Evolutionary conservation across 1,139 yeast genomes (phyloP).

Genomic region (Taphrina wiesneri): DNA sequence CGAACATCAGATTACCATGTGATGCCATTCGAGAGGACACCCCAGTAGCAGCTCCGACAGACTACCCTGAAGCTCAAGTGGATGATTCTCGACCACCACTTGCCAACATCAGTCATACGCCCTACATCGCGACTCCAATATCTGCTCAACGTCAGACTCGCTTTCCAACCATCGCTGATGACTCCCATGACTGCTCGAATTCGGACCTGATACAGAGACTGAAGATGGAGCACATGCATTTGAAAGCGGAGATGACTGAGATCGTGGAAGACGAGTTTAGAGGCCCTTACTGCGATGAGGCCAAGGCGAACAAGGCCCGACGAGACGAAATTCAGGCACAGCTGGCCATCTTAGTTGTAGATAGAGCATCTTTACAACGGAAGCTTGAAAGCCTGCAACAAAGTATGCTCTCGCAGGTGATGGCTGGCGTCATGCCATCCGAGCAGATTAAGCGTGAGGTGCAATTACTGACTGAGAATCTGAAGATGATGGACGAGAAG

Average conservation of each 20-base stretch:
- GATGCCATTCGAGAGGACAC: background rate
- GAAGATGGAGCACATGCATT: conserved; percentile 9
- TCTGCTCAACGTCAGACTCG: background rate
- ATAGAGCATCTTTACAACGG: background rate
- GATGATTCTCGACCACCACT: background rate
- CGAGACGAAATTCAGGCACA: conserved; percentile 1
- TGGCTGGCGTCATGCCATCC: conserved; percentile 14
- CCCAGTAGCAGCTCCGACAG: background rate
- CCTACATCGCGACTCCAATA: background rate
- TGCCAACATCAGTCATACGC: background rate
- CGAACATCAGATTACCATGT: background rate
- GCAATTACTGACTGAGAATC: background rate
- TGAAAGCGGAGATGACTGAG: conserved; percentile 23
- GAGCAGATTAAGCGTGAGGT: conserved; percentile 16
- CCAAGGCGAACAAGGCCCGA: background rate
- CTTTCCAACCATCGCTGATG: background rate
- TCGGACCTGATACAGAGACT: background rate
- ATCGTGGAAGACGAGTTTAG: conserved; percentile 15
- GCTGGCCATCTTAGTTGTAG: background rate
- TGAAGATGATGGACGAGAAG: conserved; percentile 2
- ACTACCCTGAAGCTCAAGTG: background rate
- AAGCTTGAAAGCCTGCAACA: conserved; percentile 2
- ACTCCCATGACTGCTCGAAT: background rate
- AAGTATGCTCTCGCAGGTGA: background rate
- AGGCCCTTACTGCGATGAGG: conserved; percentile 5